phyloP scores from a whole-genome alignment of 2,329 filamentous ascomycete genomes.

The Sarocladium kiliense region DNA sequence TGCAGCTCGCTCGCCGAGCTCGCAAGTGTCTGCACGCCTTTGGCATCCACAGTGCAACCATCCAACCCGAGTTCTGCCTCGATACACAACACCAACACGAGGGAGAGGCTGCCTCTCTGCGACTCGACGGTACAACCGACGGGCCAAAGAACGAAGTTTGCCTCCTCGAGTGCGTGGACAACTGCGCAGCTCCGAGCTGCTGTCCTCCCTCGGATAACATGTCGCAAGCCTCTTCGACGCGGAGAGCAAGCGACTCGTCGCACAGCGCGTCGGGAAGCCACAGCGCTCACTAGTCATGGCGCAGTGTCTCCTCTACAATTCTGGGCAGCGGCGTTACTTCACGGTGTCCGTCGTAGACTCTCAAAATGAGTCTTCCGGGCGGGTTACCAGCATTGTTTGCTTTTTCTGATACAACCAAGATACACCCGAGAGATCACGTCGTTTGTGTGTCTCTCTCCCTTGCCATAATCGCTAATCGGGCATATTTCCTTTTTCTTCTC shows the following conservation, averaged over 20 bases:
- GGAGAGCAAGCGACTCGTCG: conserved; percentile 26
- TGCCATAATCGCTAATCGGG: neutral
- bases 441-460: neutral
- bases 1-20: conserved; percentile 79
- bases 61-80: conserved; percentile 83
- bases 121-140: conserved; percentile 28
- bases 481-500: neutral
- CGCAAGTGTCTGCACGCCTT: conserved; percentile 88
- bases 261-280: conserved; percentile 2
- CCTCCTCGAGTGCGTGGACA: conserved; percentile 41
- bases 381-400: neutral
- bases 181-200: conserved; percentile 28
- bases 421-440: neutral
- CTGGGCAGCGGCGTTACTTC: neutral
- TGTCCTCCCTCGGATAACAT: conserved; percentile 26
- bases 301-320: neutral
- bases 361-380: neutral
- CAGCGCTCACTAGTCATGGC: conserved; percentile 1
- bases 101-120: conserved; percentile 28
- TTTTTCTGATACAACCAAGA: neutral
- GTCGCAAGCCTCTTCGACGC: conserved; percentile 29
- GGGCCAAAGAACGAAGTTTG: conserved; percentile 31
- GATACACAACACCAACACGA: conserved; percentile 40
- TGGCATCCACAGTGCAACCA: conserved; percentile 94
- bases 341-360: neutral